A percentile compares a stretch with the other conserved stretches of the same genome.
phyloP scores from a whole-genome alignment of 202 grass and related monocot species.

The Elaeis oleifera region DNA sequence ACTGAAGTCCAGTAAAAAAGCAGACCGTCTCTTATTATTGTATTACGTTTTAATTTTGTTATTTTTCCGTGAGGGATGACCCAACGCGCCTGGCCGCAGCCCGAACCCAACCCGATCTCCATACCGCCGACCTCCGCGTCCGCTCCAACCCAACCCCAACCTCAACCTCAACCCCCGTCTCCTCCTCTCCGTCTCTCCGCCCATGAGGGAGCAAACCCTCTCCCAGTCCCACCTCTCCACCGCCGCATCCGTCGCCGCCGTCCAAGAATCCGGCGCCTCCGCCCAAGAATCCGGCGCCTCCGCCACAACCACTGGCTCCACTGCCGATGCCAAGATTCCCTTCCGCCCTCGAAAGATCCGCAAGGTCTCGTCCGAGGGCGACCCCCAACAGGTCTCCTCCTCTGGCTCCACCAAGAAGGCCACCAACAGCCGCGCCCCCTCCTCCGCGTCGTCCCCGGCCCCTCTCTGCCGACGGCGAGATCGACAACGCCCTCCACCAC shows the following conservation, averaged over 20 bases:
- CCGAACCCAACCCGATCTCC: not conserved
- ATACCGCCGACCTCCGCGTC: constrained; percentile 4
- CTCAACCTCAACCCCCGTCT: not conserved
- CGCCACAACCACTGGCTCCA: not conserved
- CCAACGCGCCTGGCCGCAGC: too few relatives aligned
- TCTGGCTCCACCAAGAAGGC: not conserved
- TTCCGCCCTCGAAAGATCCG: constrained; percentile 16
- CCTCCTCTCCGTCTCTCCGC: constrained; percentile 4
- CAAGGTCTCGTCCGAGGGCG: constrained; percentile 7
- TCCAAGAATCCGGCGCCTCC: not conserved
- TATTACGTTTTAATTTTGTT: too few relatives aligned
- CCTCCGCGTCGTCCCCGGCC: constrained; percentile 28
- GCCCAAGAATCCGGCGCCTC: not conserved
- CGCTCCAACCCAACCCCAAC: not conserved
- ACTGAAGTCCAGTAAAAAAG: too few relatives aligned
- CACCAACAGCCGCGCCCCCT: not conserved
- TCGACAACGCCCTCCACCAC: constrained; percentile 51
- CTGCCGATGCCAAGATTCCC: constrained; percentile 27
- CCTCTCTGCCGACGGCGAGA: constrained; percentile 56
- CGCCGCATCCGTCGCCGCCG: not conserved
- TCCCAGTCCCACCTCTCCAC: constrained; percentile 23
- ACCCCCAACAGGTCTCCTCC: not conserved
- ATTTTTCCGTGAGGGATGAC: too few relatives aligned
- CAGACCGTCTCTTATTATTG: too few relatives aligned
- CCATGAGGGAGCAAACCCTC: constrained; percentile 56